Conservation (phyloP, 148 eudicot species). For the Nepenthes mirabilis region DNA sequence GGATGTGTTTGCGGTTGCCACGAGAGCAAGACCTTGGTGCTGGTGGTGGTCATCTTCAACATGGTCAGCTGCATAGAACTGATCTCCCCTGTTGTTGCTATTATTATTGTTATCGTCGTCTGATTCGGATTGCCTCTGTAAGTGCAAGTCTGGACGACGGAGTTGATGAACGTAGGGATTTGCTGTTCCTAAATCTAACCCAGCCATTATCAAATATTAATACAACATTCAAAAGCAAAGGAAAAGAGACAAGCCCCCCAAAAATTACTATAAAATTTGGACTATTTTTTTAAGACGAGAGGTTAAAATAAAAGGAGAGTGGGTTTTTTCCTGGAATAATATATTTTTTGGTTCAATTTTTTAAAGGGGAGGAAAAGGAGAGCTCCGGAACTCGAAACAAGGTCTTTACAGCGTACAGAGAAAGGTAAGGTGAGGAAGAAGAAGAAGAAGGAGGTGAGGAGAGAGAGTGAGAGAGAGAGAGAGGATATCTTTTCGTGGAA, state of each 20-base stretch:
- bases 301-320: too few species aligned
- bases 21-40: constrained; percentile 17
- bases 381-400: constrained; percentile 9
- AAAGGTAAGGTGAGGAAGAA: constrained; percentile 8
- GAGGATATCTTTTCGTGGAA: not conserved
- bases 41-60: constrained; percentile 4
- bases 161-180: constrained; percentile 33
- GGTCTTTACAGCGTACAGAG: constrained; percentile 16
- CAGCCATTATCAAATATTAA: constrained; percentile 27
- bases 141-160: constrained; percentile 23
- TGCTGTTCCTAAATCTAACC: constrained; percentile 56
- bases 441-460: constrained; percentile 6
- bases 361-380: not conserved
- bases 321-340: not conserved
- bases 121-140: constrained; percentile 19
- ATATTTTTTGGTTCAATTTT: constrained; percentile 8
- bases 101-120: constrained; percentile 13
- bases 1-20: constrained; percentile 3
- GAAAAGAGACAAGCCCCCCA: constrained; percentile 6
- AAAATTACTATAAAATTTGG: too few species aligned
- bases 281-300: too few species aligned
- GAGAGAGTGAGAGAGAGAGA: constrained; percentile 10
- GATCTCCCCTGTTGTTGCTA: not conserved
- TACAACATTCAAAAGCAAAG: constrained; percentile 16
- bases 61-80: constrained; percentile 1